Conservation (phyloP, 495 filamentous ascomycete species). For the Rhypophila decipiens region DNA sequence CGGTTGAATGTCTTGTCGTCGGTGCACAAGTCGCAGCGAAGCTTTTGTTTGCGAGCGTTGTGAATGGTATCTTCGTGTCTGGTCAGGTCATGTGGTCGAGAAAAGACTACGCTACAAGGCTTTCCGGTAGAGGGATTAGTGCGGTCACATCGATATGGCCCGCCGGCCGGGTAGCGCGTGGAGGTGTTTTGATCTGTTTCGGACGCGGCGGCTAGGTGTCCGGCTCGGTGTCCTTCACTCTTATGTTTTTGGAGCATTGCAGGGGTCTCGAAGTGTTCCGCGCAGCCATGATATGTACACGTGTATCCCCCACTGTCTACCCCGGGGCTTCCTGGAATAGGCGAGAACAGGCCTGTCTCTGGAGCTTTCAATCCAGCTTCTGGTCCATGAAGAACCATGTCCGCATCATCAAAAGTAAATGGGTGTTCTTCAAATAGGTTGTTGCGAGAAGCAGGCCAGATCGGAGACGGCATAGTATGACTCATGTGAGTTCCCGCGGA, state of each 20-base stretch:
- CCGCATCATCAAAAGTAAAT: too few relatives aligned
- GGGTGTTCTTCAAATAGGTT: too few relatives aligned
- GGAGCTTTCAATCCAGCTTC: too few relatives aligned
- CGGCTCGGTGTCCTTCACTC: slow-evolving; percentile 80
- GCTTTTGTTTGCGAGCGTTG: slow-evolving; percentile 89
- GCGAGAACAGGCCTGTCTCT: too few relatives aligned
- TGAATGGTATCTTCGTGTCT: slow-evolving; percentile 97
- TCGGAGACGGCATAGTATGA: too few relatives aligned
- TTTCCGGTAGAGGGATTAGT: slow-evolving; percentile 95
- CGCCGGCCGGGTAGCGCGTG: slow-evolving; percentile 15
- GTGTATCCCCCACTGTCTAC: slow-evolving; percentile 87
- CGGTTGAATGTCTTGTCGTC: slow-evolving; percentile 94
- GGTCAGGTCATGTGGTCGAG: slow-evolving; percentile 95
- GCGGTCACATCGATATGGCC: slow-evolving; percentile 53
- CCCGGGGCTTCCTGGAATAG: slow-evolving; percentile 56
- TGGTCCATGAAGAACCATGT: too few relatives aligned
- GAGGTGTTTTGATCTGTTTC: slow-evolving; percentile 11
- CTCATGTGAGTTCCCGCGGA: too few relatives aligned
- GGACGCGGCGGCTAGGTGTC: slow-evolving; percentile 29
- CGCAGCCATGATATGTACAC: slow-evolving; percentile 90
- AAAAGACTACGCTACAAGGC: slow-evolving; percentile 93
- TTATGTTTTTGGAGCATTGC: slow-evolving; percentile 90
- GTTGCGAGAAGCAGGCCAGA: too few relatives aligned
- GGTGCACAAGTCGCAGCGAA: slow-evolving; percentile 86
- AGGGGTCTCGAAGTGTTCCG: slow-evolving; percentile 78